These are phyloP conservation scores for Gleditsia sinensis DNA, from an alignment of 306 rosid genomes.

Conservation along the genomic window DNA sequence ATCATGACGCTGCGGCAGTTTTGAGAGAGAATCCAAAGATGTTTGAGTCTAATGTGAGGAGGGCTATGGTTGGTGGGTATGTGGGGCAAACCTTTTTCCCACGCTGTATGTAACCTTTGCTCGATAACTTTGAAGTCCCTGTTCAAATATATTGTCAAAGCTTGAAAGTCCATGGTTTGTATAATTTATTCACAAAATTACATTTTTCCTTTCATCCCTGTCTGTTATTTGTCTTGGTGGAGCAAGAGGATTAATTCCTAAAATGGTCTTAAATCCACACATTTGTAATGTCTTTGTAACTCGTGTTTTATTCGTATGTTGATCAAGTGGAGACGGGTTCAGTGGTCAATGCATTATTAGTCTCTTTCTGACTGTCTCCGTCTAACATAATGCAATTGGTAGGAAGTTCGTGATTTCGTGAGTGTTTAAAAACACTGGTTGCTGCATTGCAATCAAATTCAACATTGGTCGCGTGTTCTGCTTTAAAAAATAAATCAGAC, in stretches of 20 bases:
- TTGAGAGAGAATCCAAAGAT: slow-evolving; percentile 69
- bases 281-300: slow-evolving; percentile 32
- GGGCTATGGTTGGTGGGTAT: slow-evolving; percentile 86
- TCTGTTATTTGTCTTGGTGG: slow-evolving; percentile 14
- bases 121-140: slow-evolving; percentile 4
- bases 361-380: neutral
- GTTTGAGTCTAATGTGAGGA: slow-evolving; percentile 69
- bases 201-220: slow-evolving; percentile 18
- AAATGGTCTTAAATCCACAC: slow-evolving; percentile 21
- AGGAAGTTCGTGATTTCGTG: too few relatives aligned
- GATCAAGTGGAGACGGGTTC: slow-evolving; percentile 14
- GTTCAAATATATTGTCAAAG: slow-evolving; percentile 24
- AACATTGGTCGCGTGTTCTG: too few relatives aligned
- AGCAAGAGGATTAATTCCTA: slow-evolving; percentile 27
- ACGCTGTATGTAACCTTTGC: slow-evolving; percentile 55
- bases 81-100: slow-evolving; percentile 69
- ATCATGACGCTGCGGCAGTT: slow-evolving; percentile 82
- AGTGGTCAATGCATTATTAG: neutral
- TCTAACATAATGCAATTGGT: neutral
- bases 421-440: too few relatives aligned
- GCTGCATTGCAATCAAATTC: too few relatives aligned
- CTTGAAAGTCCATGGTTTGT: slow-evolving; percentile 43
- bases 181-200: slow-evolving; percentile 35
- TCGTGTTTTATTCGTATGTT: slow-evolving; percentile 27
- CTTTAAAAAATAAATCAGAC: too few relatives aligned